These are phyloP conservation scores for Lenzites betulinus DNA, from an alignment of 768 basidiomycete species.

Conservation along the genomic window DNA sequence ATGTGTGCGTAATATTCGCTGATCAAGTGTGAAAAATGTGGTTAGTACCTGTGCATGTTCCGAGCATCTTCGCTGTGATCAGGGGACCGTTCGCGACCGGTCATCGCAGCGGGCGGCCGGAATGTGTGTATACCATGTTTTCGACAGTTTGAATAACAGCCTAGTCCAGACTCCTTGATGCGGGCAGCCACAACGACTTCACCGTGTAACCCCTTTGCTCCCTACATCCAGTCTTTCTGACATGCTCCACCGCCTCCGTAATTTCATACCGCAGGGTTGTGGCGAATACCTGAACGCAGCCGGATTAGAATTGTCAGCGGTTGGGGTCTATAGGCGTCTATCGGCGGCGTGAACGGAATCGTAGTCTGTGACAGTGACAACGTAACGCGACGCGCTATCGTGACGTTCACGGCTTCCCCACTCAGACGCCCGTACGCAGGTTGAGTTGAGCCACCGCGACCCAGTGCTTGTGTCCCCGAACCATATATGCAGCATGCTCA, in stretches of 20 bases:
- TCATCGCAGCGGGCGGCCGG: neutral
- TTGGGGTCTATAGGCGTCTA: no score
- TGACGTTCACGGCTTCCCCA: neutral
- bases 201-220: no score
- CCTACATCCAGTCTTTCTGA: no score
- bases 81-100: neutral
- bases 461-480: neutral
- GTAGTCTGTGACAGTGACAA: neutral
- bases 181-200: no score
- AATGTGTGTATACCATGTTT: neutral
- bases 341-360: neutral
- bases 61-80: neutral
- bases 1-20: neutral
- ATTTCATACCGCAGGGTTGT: no score
- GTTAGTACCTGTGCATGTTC: neutral
- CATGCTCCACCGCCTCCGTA: no score
- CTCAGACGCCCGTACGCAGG: neutral
- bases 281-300: no score
- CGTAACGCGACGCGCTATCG: neutral
- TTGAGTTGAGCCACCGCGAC: slow-evolving; percentile 12
- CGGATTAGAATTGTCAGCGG: no score
- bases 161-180: no score
- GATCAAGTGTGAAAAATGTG: neutral
- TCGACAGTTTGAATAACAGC: no score
- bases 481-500: slow-evolving; percentile 15